Conservation (phyloP, 1,284 basidiomycete species). For the Cutaneotrichosporon sp. region DNA sequence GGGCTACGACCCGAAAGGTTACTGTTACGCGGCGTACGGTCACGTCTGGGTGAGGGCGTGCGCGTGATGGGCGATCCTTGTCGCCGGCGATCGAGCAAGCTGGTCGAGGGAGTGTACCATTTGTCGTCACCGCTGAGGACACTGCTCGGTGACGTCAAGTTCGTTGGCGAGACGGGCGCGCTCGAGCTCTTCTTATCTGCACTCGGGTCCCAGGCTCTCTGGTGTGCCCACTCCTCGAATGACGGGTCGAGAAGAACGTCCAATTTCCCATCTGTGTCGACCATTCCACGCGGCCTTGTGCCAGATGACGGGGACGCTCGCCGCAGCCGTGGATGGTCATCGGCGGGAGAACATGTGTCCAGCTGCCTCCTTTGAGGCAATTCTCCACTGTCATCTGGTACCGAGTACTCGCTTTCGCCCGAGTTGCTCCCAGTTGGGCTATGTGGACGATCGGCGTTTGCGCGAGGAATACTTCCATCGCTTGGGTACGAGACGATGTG, state of each 20-base stretch:
- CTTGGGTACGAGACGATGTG: constrained; percentile 16
- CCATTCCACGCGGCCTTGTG: background rate
- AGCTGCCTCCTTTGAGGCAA: background rate
- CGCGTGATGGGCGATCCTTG: background rate
- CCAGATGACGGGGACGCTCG: too few relatives aligned
- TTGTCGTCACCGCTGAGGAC: too few relatives aligned
- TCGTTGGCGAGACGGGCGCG: constrained; percentile 1
- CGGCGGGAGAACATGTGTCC: too few relatives aligned
- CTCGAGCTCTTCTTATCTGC: background rate
- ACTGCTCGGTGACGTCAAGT: too few relatives aligned
- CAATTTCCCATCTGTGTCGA: constrained; percentile 14
- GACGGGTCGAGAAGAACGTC: constrained; percentile 11
- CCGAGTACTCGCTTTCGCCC: constrained; percentile 19
- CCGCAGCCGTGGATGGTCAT: too few relatives aligned
- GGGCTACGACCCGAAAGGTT: constrained; percentile 5
- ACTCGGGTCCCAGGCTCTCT: constrained; percentile 8
- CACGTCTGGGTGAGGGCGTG: constrained; percentile 3
- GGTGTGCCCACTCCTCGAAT: constrained; percentile 14
- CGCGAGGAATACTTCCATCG: constrained; percentile 6
- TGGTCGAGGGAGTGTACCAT: constrained; percentile 7
- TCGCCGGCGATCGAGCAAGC: background rate
- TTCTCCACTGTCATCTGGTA: constrained; percentile 5
- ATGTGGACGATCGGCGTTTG: background rate
- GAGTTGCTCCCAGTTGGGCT: constrained; percentile 5
- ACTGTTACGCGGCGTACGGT: constrained; percentile 14